Base-by-base conservation (phyloP, 768 basidiomycete species). In the Macrolepiota fuliginosa region DNA sequence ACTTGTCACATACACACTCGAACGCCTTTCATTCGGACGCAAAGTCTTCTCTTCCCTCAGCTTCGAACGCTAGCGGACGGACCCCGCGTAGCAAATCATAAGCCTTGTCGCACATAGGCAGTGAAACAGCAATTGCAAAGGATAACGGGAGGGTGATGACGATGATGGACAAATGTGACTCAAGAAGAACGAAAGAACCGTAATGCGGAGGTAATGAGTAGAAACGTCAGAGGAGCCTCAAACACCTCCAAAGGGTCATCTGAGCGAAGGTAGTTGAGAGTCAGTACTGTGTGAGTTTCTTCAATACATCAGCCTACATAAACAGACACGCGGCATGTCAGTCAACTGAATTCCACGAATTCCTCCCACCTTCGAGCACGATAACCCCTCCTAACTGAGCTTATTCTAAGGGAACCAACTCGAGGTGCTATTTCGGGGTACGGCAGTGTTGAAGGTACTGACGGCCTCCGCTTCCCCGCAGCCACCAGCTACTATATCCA, bases 151-250 rank as follows among this genome's bases (percentile, higher is more conserved):
- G 42, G 19, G 46, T 25, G 40, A 39, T 54, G 35, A 39, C 36
- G 46, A n/a, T 42, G 40, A 42, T 19, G 7, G 10, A 12, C 24
- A 13, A 7, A 19, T 19, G 19, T 24, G 54, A 54, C n/a, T 40
- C 37, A 42, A 45, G 22, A 42, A 42, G 35, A 25, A 12, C 6
- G 39, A 58, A 51, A n/a, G 6, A 27, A 36, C 32, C 22, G 46
- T 58, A 51, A 58, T 58, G 57, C 57, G 57, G 57, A 50, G 57
- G 36, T 58, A 58, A 50, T 39, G 53, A 17, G 53, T 39, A 39
- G 42, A 54, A 54, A 54, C 24, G 53, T 54, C 53, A 58, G 37
- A 29, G 32, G 22, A 6, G 25, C 7, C 56, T 47, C 56, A 37
- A 49, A 1, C 56, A 35, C 13, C 56, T 49, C n/a, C 32, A 58